Evolutionary conservation across 768 basidiomycete species (phyloP), one percentile per base, ranked within the genome.

Genomic region (Ramaria rubella): DNA sequence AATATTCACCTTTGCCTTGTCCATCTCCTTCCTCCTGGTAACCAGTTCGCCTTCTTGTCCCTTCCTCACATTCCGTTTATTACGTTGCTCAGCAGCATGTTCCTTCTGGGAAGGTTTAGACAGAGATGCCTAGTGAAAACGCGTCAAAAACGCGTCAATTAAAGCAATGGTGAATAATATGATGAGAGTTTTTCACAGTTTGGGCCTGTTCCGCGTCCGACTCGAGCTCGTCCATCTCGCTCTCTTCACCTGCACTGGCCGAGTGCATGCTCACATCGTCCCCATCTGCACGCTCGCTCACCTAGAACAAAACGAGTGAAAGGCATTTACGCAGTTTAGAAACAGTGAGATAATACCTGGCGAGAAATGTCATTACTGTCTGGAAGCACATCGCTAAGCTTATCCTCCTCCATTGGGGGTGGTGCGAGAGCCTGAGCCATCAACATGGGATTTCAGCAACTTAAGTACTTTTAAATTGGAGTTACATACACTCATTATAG

Each of bases 321-420:
- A 46, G 15, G 53, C 33, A 62, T 24, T 55, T 58, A 55, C 42
- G 55, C 51, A 36, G 52, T 19, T 14, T 9, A 50, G 55, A 55
- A 52, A n/a, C 30, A 29, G 23, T 14, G 33, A 30, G 68, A 77
- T 57, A n/a, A n/a, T 64, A 87, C 91, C 75, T 90, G 87, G 65
- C 93, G 82, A 55, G 91, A 94, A 45, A 94, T 85, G 60, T 94
- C 91, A 67, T 92, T 90, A 68, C 86, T 88, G 21, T 65, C 65
- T 2, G 93, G 93, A 7, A 95, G 85, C 57, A 94, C 81, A 68
- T 95, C 93, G 38, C 88, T 90, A 59, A 96, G 78, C 49, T 91
- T 85, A 69, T 94, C 93, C 52, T 93, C 92, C 12, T 83, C 81
- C 64, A 73, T 74, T 8, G n/a, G 33, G 17, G 55, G 27, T 5